Evolutionary conservation across 129 eudicot genomes (phyloP).

Genomic region (Helianthus annuus): HanXRQr2.0-SUNRISE NC_035445.2:160772137-160772636

Average conservation of each 20-base stretch:
- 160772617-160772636: too few relatives aligned
- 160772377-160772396: constrained; percentile 33
- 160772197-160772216: too few relatives aligned
- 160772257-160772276: constrained; percentile 27
- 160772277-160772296: constrained; percentile 21
- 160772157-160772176: too few relatives aligned
- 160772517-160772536: background rate
- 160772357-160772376: constrained; percentile 31
- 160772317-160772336: constrained; percentile 23
- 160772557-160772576: too few relatives aligned
- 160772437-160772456: constrained; percentile 46
- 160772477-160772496: constrained; percentile 39
- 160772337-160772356: constrained; percentile 21
- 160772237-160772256: too few relatives aligned
- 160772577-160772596: too few relatives aligned
- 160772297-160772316: constrained; percentile 36
- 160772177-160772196: too few relatives aligned
- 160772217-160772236: too few relatives aligned
- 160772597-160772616: too few relatives aligned
- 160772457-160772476: constrained; percentile 44
- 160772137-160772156: too few relatives aligned
- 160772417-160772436: constrained; percentile 30
- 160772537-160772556: background rate
- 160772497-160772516: background rate
- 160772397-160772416: constrained; percentile 38